Conservation (phyloP, 2,329 filamentous ascomycete species). For the Clonostachys chloroleuca region DNA sequence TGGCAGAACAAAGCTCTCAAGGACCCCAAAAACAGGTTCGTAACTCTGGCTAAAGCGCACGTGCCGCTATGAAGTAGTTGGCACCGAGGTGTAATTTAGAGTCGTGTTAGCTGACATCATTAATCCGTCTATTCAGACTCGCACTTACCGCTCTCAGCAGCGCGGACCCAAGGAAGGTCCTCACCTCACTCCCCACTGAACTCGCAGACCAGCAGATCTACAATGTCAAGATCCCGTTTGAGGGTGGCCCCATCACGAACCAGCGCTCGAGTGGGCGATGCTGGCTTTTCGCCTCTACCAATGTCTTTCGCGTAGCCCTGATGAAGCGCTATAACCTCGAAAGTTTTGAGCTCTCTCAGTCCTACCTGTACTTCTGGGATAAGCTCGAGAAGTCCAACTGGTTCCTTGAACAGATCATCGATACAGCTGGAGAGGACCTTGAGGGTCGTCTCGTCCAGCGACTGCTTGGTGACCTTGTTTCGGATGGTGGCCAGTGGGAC, state of each 20-base stretch:
- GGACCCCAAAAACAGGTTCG: constrained; percentile 61
- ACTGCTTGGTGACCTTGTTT: constrained; percentile 63
- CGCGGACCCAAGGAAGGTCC: constrained; percentile 60
- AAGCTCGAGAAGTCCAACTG: constrained; percentile 90
- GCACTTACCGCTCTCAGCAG: constrained; percentile 69
- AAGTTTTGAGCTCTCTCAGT: constrained; percentile 80
- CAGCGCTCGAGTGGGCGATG: constrained; percentile 78
- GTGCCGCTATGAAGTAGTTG: no score
- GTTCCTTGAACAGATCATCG: constrained; percentile 80
- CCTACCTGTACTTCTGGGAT: constrained; percentile 90
- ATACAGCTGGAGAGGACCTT: constrained; percentile 66
- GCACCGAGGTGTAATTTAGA: no score
- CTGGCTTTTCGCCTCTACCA: constrained; percentile 91
- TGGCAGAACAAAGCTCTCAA: constrained; percentile 61
- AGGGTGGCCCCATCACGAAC: constrained; percentile 81
- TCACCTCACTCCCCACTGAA: constrained; percentile 58
- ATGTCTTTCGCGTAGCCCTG: constrained; percentile 82
- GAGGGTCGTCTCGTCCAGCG: constrained; percentile 70
- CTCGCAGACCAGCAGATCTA: constrained; percentile 74
- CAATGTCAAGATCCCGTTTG: constrained; percentile 77
- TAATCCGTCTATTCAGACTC: constrained; percentile 42
- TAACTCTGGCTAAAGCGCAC: no score
- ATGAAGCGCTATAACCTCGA: constrained; percentile 79
- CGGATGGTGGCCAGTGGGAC: constrained; percentile 87
- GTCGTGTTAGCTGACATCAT: neutral